Conservation (phyloP, 495 filamentous ascomycete species). For the Neurospora tetraspora region DNA sequence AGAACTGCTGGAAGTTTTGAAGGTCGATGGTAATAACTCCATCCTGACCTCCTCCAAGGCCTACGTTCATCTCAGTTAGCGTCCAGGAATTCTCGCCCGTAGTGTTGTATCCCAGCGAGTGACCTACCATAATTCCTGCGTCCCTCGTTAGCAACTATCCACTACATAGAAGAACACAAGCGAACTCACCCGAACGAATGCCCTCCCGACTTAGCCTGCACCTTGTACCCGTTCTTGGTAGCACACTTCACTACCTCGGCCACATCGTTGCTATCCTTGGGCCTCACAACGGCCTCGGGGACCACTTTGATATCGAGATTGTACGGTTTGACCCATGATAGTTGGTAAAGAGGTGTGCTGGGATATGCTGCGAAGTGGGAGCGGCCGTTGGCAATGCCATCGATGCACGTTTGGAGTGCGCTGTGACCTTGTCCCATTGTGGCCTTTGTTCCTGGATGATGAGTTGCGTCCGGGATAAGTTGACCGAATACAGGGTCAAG, state of each 20-base stretch:
- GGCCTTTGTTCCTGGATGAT: background rate
- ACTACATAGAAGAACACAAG: background rate
- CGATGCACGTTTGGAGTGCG: constrained; percentile 29
- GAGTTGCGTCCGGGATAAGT: background rate
- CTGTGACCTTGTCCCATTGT: constrained; percentile 21
- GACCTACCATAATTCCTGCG: constrained; percentile 26
- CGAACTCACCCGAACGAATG: constrained; percentile 52
- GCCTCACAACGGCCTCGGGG: constrained; percentile 54
- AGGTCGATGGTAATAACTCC: constrained; percentile 51
- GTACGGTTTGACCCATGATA: constrained; percentile 41
- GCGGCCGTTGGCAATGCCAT: constrained; percentile 30
- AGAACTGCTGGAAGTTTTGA: constrained; percentile 42
- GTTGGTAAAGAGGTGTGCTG: constrained; percentile 27
- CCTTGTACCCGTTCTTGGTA: constrained; percentile 39
- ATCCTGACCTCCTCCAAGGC: constrained; percentile 44
- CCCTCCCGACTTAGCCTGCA: constrained; percentile 62
- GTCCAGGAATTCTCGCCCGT: background rate
- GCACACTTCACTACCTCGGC: constrained; percentile 52
- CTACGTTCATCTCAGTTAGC: constrained; percentile 18
- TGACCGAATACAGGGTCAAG: background rate
- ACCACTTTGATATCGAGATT: constrained; percentile 54
- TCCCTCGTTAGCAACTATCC: constrained; percentile 1
- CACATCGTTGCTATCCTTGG: constrained; percentile 46
- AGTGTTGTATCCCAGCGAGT: background rate
- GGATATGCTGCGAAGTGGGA: constrained; percentile 32